These are phyloP conservation scores for Hymenoscyphus linearis DNA, from an alignment of 2,329 filamentous ascomycete species.

Conservation along the genomic window DNA sequence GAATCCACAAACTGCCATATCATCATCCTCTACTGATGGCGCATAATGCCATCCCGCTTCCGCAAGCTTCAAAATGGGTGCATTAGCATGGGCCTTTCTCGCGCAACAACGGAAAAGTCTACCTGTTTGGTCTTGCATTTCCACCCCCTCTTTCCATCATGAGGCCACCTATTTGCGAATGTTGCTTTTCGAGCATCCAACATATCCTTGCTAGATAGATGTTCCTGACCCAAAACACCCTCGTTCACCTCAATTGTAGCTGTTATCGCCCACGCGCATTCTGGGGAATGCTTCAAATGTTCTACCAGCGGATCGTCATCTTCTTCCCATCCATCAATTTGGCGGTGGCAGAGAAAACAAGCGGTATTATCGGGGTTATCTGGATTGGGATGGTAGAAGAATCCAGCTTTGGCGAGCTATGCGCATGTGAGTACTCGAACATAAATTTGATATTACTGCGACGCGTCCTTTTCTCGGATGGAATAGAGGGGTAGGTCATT, in stretches of 20 bases:
- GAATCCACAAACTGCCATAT: slow-evolving; percentile 87
- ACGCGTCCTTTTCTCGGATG: neutral
- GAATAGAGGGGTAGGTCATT: neutral
- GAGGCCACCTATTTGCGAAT: slow-evolving; percentile 81
- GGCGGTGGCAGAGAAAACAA: slow-evolving; percentile 82
- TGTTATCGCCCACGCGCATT: slow-evolving; percentile 84
- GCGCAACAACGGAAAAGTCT: slow-evolving; percentile 10
- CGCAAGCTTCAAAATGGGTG: slow-evolving; percentile 57
- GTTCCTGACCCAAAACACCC: slow-evolving; percentile 59
- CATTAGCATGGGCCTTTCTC: slow-evolving; percentile 18
- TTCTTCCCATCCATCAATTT: slow-evolving; percentile 87
- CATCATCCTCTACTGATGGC: slow-evolving; percentile 74
- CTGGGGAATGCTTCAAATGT: slow-evolving; percentile 74
- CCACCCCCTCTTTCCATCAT: slow-evolving; percentile 84
- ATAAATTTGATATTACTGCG: neutral
- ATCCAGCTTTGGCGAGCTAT: slow-evolving; percentile 84
- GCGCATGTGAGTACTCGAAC: slow-evolving; percentile 14
- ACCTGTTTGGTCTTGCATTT: slow-evolving; percentile 86
- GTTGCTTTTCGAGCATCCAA: slow-evolving; percentile 74
- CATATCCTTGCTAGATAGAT: slow-evolving; percentile 69
- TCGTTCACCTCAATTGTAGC: slow-evolving; percentile 55
- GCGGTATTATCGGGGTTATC: slow-evolving; percentile 79
- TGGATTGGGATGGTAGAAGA: slow-evolving; percentile 76
- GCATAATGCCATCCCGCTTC: slow-evolving; percentile 94
- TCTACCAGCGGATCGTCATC: slow-evolving; percentile 79